Evolutionary conservation across 1,284 basidiomycete genomes (phyloP).

Genomic region (Moesziomyces globuligerus): DNA sequence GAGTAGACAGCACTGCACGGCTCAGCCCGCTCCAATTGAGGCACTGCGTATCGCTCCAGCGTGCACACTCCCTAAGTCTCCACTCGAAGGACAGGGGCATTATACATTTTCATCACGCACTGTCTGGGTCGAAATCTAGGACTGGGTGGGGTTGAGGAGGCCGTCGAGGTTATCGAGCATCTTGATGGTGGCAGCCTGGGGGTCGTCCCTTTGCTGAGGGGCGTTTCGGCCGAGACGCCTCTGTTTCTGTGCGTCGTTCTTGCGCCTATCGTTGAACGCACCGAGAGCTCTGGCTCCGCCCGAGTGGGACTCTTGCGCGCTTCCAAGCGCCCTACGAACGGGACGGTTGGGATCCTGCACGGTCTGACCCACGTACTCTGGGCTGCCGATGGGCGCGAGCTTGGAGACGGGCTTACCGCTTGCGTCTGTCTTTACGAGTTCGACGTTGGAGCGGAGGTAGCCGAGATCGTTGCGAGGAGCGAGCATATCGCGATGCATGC

Average conservation of each 20-base stretch:
- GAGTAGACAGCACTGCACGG: no score
- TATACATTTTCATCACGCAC: no score
- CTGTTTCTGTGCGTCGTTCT: constrained; percentile 29
- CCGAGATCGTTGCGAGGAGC: constrained; percentile 38
- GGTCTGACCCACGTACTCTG: constrained; percentile 25
- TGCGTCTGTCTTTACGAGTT: constrained; percentile 27
- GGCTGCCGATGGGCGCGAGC: constrained; percentile 12
- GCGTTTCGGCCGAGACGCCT: constrained; percentile 17
- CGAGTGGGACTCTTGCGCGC: no score
- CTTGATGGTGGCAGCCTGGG: constrained; percentile 9
- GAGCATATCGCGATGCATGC: constrained; percentile 44
- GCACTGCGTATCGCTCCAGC: no score
- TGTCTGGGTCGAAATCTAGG: no score
- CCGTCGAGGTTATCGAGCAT: constrained; percentile 41
- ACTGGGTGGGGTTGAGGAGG: constrained; percentile 16
- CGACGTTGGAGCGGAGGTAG: constrained; percentile 38
- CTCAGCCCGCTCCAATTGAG: no score
- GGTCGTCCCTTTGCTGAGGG: background rate
- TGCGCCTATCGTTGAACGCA: constrained; percentile 1
- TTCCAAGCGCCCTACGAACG: constrained; percentile 11
- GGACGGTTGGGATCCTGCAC: constrained; percentile 35
- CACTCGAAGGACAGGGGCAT: no score
- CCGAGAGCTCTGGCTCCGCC: background rate
- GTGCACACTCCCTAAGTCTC: no score
- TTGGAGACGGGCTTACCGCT: constrained; percentile 9